Evolutionary conservation across 345 rosid genomes (phyloP), one percentile per base, ranked within the genome.

Genomic region (Ricinus communis): DNA sequence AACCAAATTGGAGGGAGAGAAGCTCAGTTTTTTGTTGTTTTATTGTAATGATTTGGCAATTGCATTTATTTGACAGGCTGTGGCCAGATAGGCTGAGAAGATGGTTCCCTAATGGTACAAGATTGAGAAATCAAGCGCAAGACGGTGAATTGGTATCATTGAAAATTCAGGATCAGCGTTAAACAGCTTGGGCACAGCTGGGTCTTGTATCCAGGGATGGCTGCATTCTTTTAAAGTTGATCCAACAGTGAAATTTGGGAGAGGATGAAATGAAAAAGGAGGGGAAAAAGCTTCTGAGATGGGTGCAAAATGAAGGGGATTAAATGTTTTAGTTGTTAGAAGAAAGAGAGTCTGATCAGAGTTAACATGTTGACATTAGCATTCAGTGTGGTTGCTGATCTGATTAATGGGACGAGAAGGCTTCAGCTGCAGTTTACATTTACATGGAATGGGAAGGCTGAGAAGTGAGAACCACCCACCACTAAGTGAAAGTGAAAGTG

Each of bases 91-190:
- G 85, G 69, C 41, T 94, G 57, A 76, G 76, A 65, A 86, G 84
- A 74, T 89, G 90, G 91, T 79, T 86, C 66, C 90, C 93, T 0
- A 81, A 46, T 77, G 69, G 78, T 76, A 62, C 75, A 27, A 90
- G 77, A 77, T 62, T 67, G 18, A 75, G 85, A 79, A 76, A 75
- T 77, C 89, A 81, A 68, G 86, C 75, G 52, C 91, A 88, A 53
- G 89, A 85, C 63, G 88, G 89, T 24, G 97, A 93, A 79, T 79
- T 93, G 70, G 86, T 85, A 60, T 74, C 97, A 18, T 80, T 94
- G 71, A 91, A 85, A 79, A 72, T 65, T 53, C 83, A 90, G 63
- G 96, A 88, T 50, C 86, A 84, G 75, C 88, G 81, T 61, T 88
- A 80, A 80, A 80, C 73, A 47, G 66, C 19, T 57, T 54, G 27